Evolutionary conservation across 2,329 filamentous ascomycete species (phyloP), one percentile per base, ranked within the genome.

Genomic region (Colletotrichum tamarilloi): DNA sequence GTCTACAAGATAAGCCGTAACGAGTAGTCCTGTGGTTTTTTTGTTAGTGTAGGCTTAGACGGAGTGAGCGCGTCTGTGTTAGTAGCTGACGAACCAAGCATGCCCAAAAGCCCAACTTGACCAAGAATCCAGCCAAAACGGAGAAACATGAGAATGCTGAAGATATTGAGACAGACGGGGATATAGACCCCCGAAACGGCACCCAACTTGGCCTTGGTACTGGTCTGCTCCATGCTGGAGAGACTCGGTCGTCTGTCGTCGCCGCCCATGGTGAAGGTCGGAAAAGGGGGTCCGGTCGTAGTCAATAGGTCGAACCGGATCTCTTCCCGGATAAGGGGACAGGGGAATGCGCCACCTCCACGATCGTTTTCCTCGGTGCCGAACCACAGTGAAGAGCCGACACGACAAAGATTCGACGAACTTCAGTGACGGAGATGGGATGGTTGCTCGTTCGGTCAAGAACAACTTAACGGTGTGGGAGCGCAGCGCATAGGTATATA

Each of bases 131-230:
- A 92, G 26, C 95, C 94, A 81, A 97, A 97, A 26, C 95, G 91
- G 77, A 97, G 86, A 83, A 97, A 97, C 94, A 97, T 97, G 74
- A 97, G 88, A 82, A 97, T 97, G 77, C 94, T 96, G 76, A 97
- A 85, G 55, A 97, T 95, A 81, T 97, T 97, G 76, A 97, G 86
- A 74, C 92, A 95, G n/a, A 95, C 95, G 1, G 95, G 95, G 19
- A 97, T 93, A 81, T 95, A 97, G 60, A 97, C 93, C 8, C 93
- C 93, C 4, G 92, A 94, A 76, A 95, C 91, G 9, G 91, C 92
- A 49, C 93, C 93, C 70, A 97, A 87, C 83, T 97, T 97, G 77
- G 88, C 79, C 74, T 81, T 82, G 77, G 83, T 85, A 71, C 75
- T 81, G 38, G 76, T 42, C 28, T 67, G 77, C 32, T 85, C 84